Conservation (phyloP, 306 rosid genomes). For the Acacia crassicarpa region DNA sequence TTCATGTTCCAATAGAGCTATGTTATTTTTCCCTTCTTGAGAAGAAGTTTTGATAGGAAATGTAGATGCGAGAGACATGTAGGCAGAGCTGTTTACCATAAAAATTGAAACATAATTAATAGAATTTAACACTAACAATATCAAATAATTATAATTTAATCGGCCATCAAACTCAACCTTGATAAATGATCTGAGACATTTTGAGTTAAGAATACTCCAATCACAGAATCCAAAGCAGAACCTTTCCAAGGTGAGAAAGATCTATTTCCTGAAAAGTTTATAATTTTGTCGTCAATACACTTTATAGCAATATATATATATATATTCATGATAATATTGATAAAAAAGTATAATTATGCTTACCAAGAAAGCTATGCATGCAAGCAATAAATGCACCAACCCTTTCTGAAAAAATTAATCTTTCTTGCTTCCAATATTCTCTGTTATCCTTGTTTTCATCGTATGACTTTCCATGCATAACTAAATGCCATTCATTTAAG, state of each 20-base stretch:
- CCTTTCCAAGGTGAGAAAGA: conserved; percentile 52
- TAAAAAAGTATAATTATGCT: neutral
- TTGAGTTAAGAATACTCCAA: conserved; percentile 61
- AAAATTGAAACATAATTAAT: neutral
- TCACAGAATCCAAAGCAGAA: conserved; percentile 55
- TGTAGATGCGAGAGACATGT: conserved; percentile 58
- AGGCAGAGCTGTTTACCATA: conserved; percentile 56
- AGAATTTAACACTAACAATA: neutral
- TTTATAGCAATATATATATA: neutral
- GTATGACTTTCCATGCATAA: conserved; percentile 11
- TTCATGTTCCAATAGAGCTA: neutral
- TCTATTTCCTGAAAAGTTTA: conserved; percentile 45
- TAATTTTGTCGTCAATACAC: neutral
- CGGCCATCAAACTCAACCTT: conserved; percentile 37
- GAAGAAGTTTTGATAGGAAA: conserved; percentile 39
- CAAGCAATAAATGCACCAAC: conserved; percentile 31
- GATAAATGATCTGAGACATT: conserved; percentile 60
- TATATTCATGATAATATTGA: neutral
- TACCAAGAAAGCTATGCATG: conserved; percentile 45
- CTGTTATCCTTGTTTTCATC: conserved; percentile 27
- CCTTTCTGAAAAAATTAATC: conserved; percentile 31
- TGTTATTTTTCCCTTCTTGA: neutral
- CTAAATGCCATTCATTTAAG: conserved; percentile 35
- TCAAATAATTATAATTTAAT: neutral
- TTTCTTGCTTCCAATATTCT: conserved; percentile 42